phyloP scores from a whole-genome alignment of 768 basidiomycete species.

The Termitomyces sp. region DNA sequence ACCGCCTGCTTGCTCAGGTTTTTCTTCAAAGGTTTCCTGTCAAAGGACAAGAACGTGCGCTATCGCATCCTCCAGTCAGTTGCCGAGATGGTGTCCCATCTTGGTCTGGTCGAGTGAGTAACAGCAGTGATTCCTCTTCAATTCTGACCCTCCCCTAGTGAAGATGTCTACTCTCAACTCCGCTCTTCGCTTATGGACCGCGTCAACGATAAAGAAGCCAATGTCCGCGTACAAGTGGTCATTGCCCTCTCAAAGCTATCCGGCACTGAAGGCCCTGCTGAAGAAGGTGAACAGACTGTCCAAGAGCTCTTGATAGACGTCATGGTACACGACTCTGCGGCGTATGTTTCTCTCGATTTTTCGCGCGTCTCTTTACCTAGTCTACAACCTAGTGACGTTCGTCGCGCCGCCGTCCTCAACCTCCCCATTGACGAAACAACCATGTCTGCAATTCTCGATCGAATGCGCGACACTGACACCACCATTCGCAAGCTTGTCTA shows the following conservation, averaged over 20 bases:
- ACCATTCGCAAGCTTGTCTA: conserved; percentile 73
- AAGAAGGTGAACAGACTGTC: conserved; percentile 44
- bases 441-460: conserved; percentile 60
- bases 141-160: conserved; percentile 37
- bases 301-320: conserved; percentile 61
- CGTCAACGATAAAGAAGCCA: conserved; percentile 70
- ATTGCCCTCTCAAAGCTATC: conserved; percentile 75
- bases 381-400: conserved; percentile 64
- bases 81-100: conserved; percentile 70
- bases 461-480: conserved; percentile 76
- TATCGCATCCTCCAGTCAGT: conserved; percentile 76
- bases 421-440: conserved; percentile 52
- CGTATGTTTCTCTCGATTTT: conserved; percentile 42
- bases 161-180: conserved; percentile 64
- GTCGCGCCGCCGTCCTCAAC: conserved; percentile 70
- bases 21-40: conserved; percentile 69
- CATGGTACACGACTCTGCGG: conserved; percentile 65
- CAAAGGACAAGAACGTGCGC: conserved; percentile 85
- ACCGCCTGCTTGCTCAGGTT: conserved; percentile 56
- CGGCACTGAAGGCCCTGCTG: conserved; percentile 56
- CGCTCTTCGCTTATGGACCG: conserved; percentile 64
- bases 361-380: background rate
- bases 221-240: conserved; percentile 74
- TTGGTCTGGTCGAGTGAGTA: conserved; percentile 84
- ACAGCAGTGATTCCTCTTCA: background rate